phyloP scores from a whole-genome alignment of 805 yeast genomes.

The Saitoella complicata region DNA sequence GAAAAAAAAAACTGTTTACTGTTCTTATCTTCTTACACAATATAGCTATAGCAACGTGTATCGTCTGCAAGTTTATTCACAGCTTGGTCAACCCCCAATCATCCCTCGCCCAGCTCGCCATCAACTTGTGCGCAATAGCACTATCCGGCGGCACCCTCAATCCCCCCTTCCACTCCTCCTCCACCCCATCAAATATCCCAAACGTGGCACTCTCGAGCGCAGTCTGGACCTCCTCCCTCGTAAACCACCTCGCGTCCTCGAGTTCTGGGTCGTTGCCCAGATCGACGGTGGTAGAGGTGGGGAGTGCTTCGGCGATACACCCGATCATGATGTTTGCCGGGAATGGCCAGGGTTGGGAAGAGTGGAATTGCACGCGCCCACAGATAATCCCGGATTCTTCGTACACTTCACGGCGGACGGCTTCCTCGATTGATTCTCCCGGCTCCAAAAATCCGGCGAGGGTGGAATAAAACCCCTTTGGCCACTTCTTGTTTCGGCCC shows the following conservation, averaged over 20 bases:
- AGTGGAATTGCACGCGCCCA: slow-evolving; percentile 39
- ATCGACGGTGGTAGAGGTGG: slow-evolving; percentile 44
- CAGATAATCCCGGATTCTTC: slow-evolving; percentile 82
- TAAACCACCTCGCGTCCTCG: slow-evolving; percentile 74
- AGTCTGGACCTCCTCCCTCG: slow-evolving; percentile 32
- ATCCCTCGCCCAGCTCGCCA: background rate
- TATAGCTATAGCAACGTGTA: no score
- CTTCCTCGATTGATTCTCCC: slow-evolving; percentile 77
- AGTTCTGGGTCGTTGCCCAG: slow-evolving; percentile 77
- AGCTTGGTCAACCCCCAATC: no score
- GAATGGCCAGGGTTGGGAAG: slow-evolving; percentile 95
- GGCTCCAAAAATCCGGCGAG: slow-evolving; percentile 96
- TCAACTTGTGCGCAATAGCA: slow-evolving; percentile 12
- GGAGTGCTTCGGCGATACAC: slow-evolving; percentile 66
- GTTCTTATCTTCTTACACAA: no score
- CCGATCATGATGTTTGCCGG: slow-evolving; percentile 92
- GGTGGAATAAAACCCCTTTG: slow-evolving; percentile 42
- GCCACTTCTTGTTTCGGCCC: slow-evolving; percentile 52
- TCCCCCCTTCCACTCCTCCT: background rate
- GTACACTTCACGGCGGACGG: slow-evolving; percentile 79
- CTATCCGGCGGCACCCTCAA: slow-evolving; percentile 13
- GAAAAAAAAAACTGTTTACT: no score
- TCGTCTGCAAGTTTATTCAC: no score
- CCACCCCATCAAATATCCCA: background rate
- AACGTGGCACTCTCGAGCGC: slow-evolving; percentile 18